phyloP scores from a whole-genome alignment of 495 filamentous ascomycete genomes.

The Platismatia glauca region DNA sequence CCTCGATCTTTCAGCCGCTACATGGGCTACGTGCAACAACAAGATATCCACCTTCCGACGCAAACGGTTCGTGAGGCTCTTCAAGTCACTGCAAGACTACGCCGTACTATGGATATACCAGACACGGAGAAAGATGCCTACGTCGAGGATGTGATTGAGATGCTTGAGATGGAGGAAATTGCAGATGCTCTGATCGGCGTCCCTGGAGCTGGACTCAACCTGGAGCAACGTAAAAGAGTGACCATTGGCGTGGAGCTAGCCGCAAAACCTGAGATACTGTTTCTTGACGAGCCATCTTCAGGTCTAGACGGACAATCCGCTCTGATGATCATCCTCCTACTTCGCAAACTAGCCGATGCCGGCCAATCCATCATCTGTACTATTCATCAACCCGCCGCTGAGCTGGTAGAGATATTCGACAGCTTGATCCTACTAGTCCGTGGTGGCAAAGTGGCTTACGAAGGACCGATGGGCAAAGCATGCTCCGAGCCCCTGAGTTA shows the following conservation, averaged over 20 bases:
- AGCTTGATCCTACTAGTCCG: conserved; percentile 56
- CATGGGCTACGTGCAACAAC: conserved; percentile 52
- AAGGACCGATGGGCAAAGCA: conserved; percentile 58
- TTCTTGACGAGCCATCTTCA: conserved; percentile 71
- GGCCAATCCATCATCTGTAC: conserved; percentile 67
- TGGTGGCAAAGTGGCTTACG: conserved; percentile 66
- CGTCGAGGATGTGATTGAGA: conserved; percentile 48
- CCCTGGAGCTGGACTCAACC: conserved; percentile 43
- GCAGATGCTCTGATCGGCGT: conserved; percentile 46
- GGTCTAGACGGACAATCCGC: conserved; percentile 58
- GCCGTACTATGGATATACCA: conserved; percentile 43
- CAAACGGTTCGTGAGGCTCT: conserved; percentile 57
- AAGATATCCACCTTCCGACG: conserved; percentile 51
- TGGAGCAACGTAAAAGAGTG: conserved; percentile 56
- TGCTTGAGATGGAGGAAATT: conserved; percentile 50
- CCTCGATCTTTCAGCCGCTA: conserved; percentile 30
- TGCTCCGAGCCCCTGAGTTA: conserved; percentile 37
- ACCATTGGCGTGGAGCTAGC: conserved; percentile 64
- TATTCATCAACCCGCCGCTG: conserved; percentile 60
- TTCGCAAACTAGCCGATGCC: conserved; percentile 54
- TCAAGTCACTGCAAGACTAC: conserved; percentile 48
- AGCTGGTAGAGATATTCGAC: neutral
- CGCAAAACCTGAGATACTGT: conserved; percentile 57
- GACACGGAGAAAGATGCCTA: conserved; percentile 51
- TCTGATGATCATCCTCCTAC: conserved; percentile 55